These are phyloP conservation scores for Fraxinus xanthoxyloides DNA, from an alignment of 305 asterid species.

Conservation along the genomic window DNA sequence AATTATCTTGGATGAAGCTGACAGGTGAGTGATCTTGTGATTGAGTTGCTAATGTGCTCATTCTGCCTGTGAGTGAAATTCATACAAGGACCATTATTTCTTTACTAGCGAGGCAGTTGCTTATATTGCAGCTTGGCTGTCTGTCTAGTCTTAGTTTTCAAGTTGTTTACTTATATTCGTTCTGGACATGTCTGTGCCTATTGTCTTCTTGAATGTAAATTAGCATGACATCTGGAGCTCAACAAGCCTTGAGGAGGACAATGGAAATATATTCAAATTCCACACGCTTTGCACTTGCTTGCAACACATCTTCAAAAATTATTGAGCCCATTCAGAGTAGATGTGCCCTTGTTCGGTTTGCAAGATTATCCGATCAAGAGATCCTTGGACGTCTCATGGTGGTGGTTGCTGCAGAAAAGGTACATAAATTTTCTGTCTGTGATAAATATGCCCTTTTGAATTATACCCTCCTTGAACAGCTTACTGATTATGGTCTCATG, in stretches of 20 bases:
- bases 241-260: slow-evolving; percentile 97
- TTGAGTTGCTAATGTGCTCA: neutral
- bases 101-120: neutral
- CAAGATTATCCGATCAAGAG: slow-evolving; percentile 92
- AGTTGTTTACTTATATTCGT: slow-evolving; percentile 5
- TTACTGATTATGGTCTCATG: neutral
- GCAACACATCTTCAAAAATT: slow-evolving; percentile 91
- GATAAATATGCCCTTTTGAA: neutral
- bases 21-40: slow-evolving; percentile 54
- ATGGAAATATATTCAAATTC: slow-evolving; percentile 95
- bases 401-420: slow-evolving; percentile 92
- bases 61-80: slow-evolving; percentile 1
- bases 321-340: slow-evolving; percentile 97
- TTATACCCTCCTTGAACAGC: slow-evolving; percentile 5
- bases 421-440: slow-evolving; percentile 13
- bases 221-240: slow-evolving; percentile 99
- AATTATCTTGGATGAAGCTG: slow-evolving; percentile 91
- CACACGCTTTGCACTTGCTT: slow-evolving; percentile 94
- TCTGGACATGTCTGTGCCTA: slow-evolving; percentile 9
- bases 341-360: slow-evolving; percentile 88
- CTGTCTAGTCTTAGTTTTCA: slow-evolving; percentile 1
- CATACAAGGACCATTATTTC: neutral
- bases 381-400: slow-evolving; percentile 93
- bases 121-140: slow-evolving; percentile 10
- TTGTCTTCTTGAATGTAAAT: slow-evolving; percentile 31